Percentiles rank a stretch among this genome's conserved stretches.
phyloP scores from a whole-genome alignment of 345 rosid genomes.

The Eucalyptus sp. region DNA sequence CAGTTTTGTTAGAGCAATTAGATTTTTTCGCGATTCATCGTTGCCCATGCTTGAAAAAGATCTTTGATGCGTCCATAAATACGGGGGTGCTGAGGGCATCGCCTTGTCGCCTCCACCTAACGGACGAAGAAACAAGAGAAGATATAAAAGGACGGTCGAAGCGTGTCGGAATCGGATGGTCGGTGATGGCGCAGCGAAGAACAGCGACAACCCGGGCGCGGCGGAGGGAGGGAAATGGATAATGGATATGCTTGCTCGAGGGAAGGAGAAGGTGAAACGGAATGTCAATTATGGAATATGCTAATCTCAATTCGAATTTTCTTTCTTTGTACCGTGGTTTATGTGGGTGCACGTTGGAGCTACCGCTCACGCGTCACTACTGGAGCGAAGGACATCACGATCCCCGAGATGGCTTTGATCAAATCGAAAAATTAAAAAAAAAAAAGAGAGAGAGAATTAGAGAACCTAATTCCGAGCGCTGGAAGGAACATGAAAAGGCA shows the following conservation, averaged over 20 bases:
- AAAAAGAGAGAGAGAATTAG: background rate
- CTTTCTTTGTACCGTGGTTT: background rate
- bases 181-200: rapidly evolving
- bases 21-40: rapidly evolving
- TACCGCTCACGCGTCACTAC: background rate
- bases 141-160: rapidly evolving
- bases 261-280: background rate
- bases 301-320: background rate
- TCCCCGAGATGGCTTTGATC: background rate
- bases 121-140: background rate
- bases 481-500: background rate
- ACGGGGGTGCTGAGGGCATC: background rate
- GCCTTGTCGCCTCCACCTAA: background rate
- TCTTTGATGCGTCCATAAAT: background rate
- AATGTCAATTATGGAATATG: background rate
- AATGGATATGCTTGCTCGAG: background rate
- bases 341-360: background rate
- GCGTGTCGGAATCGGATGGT: rapidly evolving
- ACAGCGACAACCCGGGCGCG: rapidly evolving
- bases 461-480: background rate
- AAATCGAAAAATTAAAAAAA: background rate
- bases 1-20: too few relatives aligned
- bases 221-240: background rate
- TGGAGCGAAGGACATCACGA: background rate
- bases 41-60: background rate